A percentile compares a stretch with the other conserved stretches of the same genome.
These are phyloP conservation scores for Boletellus sp. DNA, from an alignment of 768 basidiomycete genomes.

Conservation along the genomic window DNA sequence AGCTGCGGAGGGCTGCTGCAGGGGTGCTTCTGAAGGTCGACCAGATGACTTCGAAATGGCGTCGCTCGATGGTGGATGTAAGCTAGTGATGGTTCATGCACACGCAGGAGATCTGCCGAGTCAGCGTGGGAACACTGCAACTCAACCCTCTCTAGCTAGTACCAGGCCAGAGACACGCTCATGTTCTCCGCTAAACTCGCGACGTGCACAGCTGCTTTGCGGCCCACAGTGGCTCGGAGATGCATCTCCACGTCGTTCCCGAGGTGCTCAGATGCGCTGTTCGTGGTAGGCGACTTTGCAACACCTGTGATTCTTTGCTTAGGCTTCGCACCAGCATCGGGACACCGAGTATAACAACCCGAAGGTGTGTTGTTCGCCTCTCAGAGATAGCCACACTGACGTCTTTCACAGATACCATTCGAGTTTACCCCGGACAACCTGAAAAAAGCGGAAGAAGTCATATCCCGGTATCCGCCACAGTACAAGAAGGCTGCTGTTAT, in stretches of 20 bases:
- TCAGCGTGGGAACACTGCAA: conserved; percentile 15
- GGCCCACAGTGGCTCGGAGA: conserved; percentile 20
- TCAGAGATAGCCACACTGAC: background rate
- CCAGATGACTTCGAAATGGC: conserved; percentile 64
- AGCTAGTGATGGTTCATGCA: conserved; percentile 14
- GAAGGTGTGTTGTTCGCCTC: conserved; percentile 45
- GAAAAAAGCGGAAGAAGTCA: conserved; percentile 84
- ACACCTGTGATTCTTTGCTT: conserved; percentile 9
- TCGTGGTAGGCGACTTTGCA: conserved; percentile 59
- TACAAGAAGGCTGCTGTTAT: conserved; percentile 99
- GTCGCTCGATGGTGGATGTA: conserved; percentile 56
- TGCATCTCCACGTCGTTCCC: conserved; percentile 38
- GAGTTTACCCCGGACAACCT: conserved; percentile 77
- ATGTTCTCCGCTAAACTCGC: conserved; percentile 24
- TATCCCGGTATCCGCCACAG: conserved; percentile 90
- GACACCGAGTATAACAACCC: conserved; percentile 95
- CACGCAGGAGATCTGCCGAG: too few relatives aligned
- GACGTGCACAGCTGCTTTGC: conserved; percentile 11
- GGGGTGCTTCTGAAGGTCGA: conserved; percentile 82
- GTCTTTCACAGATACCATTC: conserved; percentile 71
- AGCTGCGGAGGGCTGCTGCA: conserved; percentile 66
- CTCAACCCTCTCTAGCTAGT: background rate
- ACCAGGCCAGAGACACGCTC: background rate
- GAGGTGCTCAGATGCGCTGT: conserved; percentile 77
- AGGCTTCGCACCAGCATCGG: conserved; percentile 63